Evolutionary conservation across 164 flowering plant genomes (phyloP), one percentile per base, ranked within the genome.

Genomic region (Taxillus chinensis): DNA sequence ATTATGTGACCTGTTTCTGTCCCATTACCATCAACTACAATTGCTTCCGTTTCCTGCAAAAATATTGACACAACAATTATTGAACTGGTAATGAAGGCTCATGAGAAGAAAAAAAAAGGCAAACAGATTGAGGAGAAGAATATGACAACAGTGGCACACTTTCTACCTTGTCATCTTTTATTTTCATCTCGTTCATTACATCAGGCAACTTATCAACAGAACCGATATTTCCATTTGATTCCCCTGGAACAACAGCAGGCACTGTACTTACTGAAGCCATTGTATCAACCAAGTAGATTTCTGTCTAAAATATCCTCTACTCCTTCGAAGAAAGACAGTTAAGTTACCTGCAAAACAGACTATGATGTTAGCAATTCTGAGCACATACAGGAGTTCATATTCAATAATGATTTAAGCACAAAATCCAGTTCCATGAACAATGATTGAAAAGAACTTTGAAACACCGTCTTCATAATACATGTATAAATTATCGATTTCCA

Each of bases 171-270:
- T 84, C 92, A 70, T 88, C 92, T 72, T 79, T 80, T 59, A 88
- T 78, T 70, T 79, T 88, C 91, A 88, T 86, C 65, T 81, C 87
- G 70, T 81, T 88, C 86, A 88, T 83, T 67, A 84, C 90, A 15
- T 79, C 90, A 12, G 90, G 92, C 61, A 89, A 74, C 62, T 64
- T 80, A 71, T 86, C 92, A 61, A 80, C 79, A 55, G 71, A 83
- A 54, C 59, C 72, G 40, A 73, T 54, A 41, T 75, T 83, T 42
- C 82, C 81, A 67, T 68, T 57, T 8, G 76, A 62, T 56, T 80
- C 84, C 71, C 87, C 68, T 42, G 82, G 52, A 55, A 80, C 81
- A 53, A 82, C 70, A 65, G 79, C 57, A 62, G 80, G 80, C 39
- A 67, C 78, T 1, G 80, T 67, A 16, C 81, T 65, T 17, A 75